Evolutionary conservation across 2,329 filamentous ascomycete genomes (phyloP).

Genomic region (Xylariales sp.): DNA sequence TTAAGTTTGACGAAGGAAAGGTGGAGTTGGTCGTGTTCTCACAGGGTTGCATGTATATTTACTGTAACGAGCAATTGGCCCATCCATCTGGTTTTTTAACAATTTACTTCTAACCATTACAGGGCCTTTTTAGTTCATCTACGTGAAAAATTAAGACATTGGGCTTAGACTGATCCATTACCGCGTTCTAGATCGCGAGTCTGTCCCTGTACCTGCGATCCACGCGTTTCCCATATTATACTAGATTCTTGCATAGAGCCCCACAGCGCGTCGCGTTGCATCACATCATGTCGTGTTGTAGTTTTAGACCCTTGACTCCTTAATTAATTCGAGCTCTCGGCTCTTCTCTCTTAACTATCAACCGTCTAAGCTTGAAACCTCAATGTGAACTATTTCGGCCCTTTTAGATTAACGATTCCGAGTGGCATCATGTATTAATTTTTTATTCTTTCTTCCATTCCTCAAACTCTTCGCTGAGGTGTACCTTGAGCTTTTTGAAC

Average conservation of each 20-base stretch:
- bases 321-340: background rate
- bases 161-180: background rate
- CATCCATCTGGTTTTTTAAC: background rate
- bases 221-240: background rate
- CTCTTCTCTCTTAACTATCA: background rate
- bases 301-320: background rate
- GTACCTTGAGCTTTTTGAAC: constrained; percentile 66
- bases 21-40: constrained; percentile 31
- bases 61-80: constrained; percentile 4
- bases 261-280: constrained; percentile 23
- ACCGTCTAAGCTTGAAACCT: background rate
- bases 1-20: constrained; percentile 24
- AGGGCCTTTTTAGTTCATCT: background rate
- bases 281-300: constrained; percentile 4
- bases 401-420: constrained; percentile 9
- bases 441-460: constrained; percentile 75
- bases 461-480: constrained; percentile 80
- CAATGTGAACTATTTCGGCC: background rate
- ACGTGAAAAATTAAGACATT: background rate
- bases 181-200: background rate
- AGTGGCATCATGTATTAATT: background rate
- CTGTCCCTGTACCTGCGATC: no score
- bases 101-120: background rate
- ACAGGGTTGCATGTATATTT: constrained; percentile 30
- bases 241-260: constrained; percentile 14